These are phyloP conservation scores for Pichia cabralensis DNA, from an alignment of 805 yeast genomes.

Conservation along the genomic window DNA sequence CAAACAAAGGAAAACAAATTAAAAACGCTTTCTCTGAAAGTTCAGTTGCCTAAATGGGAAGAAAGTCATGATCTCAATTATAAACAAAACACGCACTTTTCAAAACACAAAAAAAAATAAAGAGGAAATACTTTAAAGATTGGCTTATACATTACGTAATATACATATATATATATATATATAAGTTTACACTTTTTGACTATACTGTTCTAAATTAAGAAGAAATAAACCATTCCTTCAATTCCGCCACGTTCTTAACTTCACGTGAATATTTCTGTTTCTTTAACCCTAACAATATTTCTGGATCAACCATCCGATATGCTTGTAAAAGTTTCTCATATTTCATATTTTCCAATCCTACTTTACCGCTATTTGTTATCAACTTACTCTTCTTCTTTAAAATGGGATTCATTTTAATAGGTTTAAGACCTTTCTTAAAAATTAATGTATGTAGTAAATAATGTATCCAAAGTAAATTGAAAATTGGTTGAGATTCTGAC, in stretches of 20 bases:
- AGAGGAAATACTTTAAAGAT: too few species aligned
- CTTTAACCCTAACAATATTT: constrained; percentile 10
- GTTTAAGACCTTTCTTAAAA: constrained; percentile 27
- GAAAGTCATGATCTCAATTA: too few species aligned
- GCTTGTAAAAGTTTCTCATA: constrained; percentile 23
- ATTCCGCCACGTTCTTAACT: constrained; percentile 12
- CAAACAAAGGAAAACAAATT: too few species aligned
- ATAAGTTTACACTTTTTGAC: too few species aligned
- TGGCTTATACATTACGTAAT: too few species aligned
- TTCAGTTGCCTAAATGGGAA: too few species aligned
- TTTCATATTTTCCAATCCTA: constrained; percentile 15
- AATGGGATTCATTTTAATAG: constrained; percentile 20
- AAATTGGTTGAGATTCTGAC: constrained; percentile 35
- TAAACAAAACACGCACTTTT: too few species aligned
- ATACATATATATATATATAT: too few species aligned
- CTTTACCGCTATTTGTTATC: constrained; percentile 10
- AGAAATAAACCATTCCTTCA: constrained; percentile 11
- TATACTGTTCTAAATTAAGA: too few species aligned
- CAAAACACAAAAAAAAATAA: too few species aligned
- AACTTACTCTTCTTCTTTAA: constrained; percentile 14
- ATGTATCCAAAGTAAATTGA: constrained; percentile 57
- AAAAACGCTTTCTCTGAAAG: too few species aligned
- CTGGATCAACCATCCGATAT: constrained; percentile 28
- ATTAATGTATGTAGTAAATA: constrained; percentile 45
- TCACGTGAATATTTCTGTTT: constrained; percentile 13